Evolutionary conservation across 352 stramenopile genomes (phyloP).

Genomic region (Peronospora belbahrii): DNA sequence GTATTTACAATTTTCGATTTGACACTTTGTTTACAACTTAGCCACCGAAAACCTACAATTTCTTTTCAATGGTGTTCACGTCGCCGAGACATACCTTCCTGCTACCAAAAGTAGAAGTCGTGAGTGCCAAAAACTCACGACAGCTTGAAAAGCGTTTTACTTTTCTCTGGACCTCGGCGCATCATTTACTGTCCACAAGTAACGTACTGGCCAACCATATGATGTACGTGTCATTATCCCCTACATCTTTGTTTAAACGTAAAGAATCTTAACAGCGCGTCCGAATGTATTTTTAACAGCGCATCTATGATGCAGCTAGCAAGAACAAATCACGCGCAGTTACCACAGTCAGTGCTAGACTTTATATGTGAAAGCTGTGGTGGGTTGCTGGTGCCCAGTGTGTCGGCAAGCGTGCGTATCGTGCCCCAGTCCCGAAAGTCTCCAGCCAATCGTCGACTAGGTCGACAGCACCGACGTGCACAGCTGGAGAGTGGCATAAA

Average conservation of each 20-base stretch:
- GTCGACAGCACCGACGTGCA: slow-evolving; percentile 24
- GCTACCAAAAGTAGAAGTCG: slow-evolving; percentile 37
- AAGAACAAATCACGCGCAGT: slow-evolving; percentile 21
- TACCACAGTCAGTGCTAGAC: slow-evolving; percentile 48
- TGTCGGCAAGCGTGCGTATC: slow-evolving; percentile 49
- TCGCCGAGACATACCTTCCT: slow-evolving; percentile 13
- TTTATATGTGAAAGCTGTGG: slow-evolving; percentile 61
- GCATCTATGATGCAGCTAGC: slow-evolving; percentile 47
- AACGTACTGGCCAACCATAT: slow-evolving; percentile 42
- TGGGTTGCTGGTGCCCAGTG: slow-evolving; percentile 48
- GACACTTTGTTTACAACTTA: too few species aligned
- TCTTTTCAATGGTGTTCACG: not conserved
- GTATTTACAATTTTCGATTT: too few species aligned
- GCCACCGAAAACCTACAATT: not conserved
- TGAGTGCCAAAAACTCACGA: slow-evolving; percentile 27
- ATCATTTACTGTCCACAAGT: slow-evolving; percentile 34
- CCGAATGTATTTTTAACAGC: slow-evolving; percentile 20
- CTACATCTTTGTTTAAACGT: too few species aligned
- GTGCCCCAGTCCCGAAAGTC: slow-evolving; percentile 32
- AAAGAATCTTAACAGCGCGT: too few species aligned
- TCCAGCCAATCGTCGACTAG: slow-evolving; percentile 44
- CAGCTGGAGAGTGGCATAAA: slow-evolving; percentile 17
- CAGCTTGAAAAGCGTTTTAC: slow-evolving; percentile 60
- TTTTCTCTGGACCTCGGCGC: slow-evolving; percentile 60
- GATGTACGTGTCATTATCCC: slow-evolving; percentile 20